Percentiles rank a stretch among this genome's conserved stretches.
Conservation (phyloP, 2,329 filamentous ascomycete genomes). For the Hypoxylon sp. region DNA sequence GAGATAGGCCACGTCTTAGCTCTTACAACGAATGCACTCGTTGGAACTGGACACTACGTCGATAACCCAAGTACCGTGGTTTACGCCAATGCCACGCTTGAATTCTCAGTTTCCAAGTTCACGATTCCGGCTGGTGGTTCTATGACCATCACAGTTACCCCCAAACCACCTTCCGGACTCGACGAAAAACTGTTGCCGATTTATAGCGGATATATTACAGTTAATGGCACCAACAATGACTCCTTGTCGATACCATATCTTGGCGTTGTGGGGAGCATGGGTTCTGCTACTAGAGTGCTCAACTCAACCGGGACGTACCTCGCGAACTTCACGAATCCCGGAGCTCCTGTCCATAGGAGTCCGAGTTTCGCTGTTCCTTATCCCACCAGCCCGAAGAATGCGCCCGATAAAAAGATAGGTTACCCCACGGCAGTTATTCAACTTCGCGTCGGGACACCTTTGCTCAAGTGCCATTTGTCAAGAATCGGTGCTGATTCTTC, state of each 20-base stretch:
- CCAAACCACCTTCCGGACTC: conserved; percentile 22
- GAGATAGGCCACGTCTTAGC: conserved; percentile 51
- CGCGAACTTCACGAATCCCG: neutral
- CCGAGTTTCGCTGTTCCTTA: neutral
- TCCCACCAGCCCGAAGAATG: neutral
- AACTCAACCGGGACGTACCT: conserved; percentile 18
- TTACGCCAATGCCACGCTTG: conserved; percentile 30
- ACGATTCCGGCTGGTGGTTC: conserved; percentile 17
- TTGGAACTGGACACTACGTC: neutral
- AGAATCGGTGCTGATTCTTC: neutral
- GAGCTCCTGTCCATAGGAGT: neutral
- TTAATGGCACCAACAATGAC: conserved; percentile 27
- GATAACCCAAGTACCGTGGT: conserved; percentile 30
- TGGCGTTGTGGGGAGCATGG: conserved; percentile 24
- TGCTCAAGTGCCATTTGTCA: neutral
- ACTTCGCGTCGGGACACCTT: neutral
- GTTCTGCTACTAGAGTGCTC: conserved; percentile 7
- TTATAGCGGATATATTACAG: conserved; percentile 29
- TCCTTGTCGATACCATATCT: conserved; percentile 25
- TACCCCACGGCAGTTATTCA: conserved; percentile 2
- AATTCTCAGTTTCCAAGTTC: conserved; percentile 29
- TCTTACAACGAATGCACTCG: conserved; percentile 55
- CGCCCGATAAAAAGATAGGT: neutral
- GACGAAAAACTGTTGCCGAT: conserved; percentile 23
- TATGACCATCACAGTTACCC: conserved; percentile 16